phyloP scores from a whole-genome alignment of 2,329 filamentous ascomycete genomes.

The Sporothrix variecibatus region DNA sequence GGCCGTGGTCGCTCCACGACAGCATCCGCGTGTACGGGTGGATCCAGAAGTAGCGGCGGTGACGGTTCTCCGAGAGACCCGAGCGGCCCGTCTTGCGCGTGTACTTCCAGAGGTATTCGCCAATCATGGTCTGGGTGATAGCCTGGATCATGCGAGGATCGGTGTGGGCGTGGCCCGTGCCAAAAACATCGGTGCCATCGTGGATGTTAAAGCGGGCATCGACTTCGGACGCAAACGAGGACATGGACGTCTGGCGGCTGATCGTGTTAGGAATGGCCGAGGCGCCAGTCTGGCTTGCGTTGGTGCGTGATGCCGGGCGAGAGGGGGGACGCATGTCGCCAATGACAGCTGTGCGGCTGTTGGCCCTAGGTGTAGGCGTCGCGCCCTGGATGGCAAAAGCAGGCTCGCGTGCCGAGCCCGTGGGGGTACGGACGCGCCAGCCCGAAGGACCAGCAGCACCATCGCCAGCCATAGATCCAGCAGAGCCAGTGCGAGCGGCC shows the following conservation, averaged over 20 bases:
- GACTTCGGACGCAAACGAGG: slow-evolving; percentile 92
- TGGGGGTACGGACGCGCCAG: slow-evolving; percentile 27
- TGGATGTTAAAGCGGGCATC: slow-evolving; percentile 86
- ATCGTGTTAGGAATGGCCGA: slow-evolving; percentile 15
- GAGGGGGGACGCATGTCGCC: slow-evolving; percentile 53
- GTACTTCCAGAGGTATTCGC: slow-evolving; percentile 98
- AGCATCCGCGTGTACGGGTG: slow-evolving; percentile 95
- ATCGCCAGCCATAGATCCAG: slow-evolving; percentile 38
- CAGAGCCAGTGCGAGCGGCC: slow-evolving; percentile 66
- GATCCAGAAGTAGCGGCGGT: slow-evolving; percentile 97
- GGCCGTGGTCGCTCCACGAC: slow-evolving; percentile 95
- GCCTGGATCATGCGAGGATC: slow-evolving; percentile 99
- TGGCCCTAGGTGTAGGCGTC: slow-evolving; percentile 58
- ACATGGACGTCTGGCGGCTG: slow-evolving; percentile 79
- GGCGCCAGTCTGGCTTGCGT: slow-evolving; percentile 22
- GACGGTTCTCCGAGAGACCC: slow-evolving; percentile 84
- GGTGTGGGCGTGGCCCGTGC: slow-evolving; percentile 68
- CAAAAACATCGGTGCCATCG: slow-evolving; percentile 47
- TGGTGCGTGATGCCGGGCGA: slow-evolving; percentile 39
- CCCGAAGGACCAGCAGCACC: slow-evolving; percentile 26
- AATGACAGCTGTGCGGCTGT: slow-evolving; percentile 41
- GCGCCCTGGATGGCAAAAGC: slow-evolving; percentile 39
- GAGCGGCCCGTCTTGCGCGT: slow-evolving; percentile 90
- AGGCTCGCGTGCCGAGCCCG: slow-evolving; percentile 4
- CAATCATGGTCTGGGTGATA: slow-evolving; percentile 99